Conservation (phyloP, 371 early-diverging fungal genomes). For the Rhizopus microsporus region DNA sequence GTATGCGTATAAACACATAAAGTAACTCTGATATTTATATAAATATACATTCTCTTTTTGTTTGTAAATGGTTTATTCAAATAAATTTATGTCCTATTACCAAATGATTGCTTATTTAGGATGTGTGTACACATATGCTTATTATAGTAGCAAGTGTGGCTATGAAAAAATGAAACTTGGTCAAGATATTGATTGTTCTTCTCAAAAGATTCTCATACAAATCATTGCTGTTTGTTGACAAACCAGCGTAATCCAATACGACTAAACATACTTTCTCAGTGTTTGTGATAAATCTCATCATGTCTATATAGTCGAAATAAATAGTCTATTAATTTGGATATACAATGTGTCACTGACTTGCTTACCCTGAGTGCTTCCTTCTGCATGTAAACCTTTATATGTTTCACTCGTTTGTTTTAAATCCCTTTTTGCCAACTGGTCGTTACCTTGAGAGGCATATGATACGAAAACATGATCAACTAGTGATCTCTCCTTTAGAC, state of each 20-base stretch:
- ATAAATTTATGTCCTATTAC: no score
- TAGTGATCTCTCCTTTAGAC: slow-evolving; percentile 12
- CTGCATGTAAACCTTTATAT: slow-evolving; percentile 8
- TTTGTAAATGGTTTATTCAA: no score
- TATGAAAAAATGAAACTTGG: no score
- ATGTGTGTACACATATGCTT: no score
- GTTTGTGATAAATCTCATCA: slow-evolving; percentile 13
- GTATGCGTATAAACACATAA: no score
- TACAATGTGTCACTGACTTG: slow-evolving; percentile 10
- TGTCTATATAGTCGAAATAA: slow-evolving; percentile 5
- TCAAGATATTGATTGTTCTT: no score
- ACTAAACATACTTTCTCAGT: slow-evolving; percentile 13
- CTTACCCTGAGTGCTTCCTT: slow-evolving; percentile 20
- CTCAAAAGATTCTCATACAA: neutral
- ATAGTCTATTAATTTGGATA: neutral
- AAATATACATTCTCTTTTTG: no score
- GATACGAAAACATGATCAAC: slow-evolving; percentile 16
- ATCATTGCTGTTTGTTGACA: slow-evolving; percentile 20
- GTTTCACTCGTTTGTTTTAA: slow-evolving; percentile 6
- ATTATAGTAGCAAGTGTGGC: no score
- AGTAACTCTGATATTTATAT: no score
- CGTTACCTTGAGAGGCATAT: slow-evolving; percentile 14
- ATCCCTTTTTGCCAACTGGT: slow-evolving; percentile 6
- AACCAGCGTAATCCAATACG: slow-evolving; percentile 18
- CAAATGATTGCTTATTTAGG: no score